Percentiles rank a stretch among this genome's conserved stretches.
Evolutionary conservation across 2,329 filamentous ascomycete species (phyloP).

Genomic region (Colletotrichum karsti): DNA sequence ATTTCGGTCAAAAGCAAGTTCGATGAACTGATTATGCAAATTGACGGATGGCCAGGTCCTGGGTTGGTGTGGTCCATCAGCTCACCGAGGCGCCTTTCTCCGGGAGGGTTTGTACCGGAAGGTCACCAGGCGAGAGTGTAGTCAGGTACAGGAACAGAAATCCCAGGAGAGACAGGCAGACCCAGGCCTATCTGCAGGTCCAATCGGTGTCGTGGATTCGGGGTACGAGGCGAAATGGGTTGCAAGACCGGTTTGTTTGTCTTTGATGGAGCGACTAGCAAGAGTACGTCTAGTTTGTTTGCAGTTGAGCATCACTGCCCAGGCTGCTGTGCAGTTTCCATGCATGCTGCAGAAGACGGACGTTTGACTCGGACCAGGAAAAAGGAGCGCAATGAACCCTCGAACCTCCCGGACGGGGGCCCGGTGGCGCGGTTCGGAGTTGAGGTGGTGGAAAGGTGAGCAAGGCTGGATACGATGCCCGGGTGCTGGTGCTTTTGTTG

Average conservation of each 20-base stretch:
- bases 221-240: background rate
- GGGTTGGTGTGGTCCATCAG: background rate
- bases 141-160: background rate
- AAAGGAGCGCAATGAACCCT: constrained; percentile 28
- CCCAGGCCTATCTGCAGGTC: background rate
- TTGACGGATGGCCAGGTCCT: background rate
- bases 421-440: constrained; percentile 27
- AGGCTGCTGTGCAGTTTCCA: background rate
- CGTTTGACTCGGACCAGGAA: constrained; percentile 23
- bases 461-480: background rate
- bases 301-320: background rate
- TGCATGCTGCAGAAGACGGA: constrained; percentile 19
- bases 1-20: constrained; percentile 7
- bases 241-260: background rate
- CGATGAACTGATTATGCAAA: constrained; percentile 13
- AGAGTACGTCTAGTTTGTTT: background rate
- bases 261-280: background rate
- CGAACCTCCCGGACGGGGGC: constrained; percentile 26
- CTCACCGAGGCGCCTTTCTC: background rate
- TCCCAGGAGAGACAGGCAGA: background rate
- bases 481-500: background rate
- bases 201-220: constrained; percentile 10
- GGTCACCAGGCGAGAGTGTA: background rate
- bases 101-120: background rate
- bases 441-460: constrained; percentile 10